These are phyloP conservation scores for Aspergillus tubingensis DNA, from an alignment of 2,329 filamentous ascomycete genomes.

Conservation along the genomic window DNA sequence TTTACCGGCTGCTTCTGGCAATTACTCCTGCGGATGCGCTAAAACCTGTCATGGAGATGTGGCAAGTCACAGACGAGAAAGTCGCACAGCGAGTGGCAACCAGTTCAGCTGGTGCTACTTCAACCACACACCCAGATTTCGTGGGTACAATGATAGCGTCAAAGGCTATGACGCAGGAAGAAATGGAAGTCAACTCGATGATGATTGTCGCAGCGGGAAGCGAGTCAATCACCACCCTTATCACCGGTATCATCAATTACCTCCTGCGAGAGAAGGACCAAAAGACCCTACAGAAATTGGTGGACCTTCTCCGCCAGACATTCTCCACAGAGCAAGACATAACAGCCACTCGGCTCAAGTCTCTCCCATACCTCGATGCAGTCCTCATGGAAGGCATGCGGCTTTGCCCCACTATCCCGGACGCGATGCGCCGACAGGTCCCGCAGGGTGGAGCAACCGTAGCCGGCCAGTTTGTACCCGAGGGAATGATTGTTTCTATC, in stretches of 20 bases:
- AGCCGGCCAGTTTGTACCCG: slow-evolving; percentile 12
- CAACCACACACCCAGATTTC: background rate
- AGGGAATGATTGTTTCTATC: slow-evolving; percentile 1
- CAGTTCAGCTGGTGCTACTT: background rate
- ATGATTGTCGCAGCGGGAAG: slow-evolving; percentile 12
- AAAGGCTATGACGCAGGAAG: background rate
- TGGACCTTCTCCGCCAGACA: background rate
- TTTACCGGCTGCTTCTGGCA: background rate
- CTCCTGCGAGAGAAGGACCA: slow-evolving; percentile 7
- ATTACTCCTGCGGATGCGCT: background rate
- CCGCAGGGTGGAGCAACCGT: slow-evolving; percentile 7
- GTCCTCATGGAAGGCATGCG: no score
- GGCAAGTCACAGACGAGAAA: background rate
- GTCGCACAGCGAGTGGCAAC: background rate
- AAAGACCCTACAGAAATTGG: slow-evolving; percentile 3
- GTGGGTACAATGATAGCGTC: slow-evolving; percentile 4
- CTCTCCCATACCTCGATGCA: no score
- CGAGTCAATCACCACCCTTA: slow-evolving; percentile 5
- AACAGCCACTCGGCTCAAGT: no score
- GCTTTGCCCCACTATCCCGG: no score
- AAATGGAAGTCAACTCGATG: slow-evolving; percentile 10
- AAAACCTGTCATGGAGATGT: background rate
- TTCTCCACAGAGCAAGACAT: no score
- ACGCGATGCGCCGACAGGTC: no score
- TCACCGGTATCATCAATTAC: slow-evolving; percentile 7